These are phyloP conservation scores for Fusarium kyushuense DNA, from an alignment of 2,329 filamentous ascomycete genomes.

Conservation along the genomic window DNA sequence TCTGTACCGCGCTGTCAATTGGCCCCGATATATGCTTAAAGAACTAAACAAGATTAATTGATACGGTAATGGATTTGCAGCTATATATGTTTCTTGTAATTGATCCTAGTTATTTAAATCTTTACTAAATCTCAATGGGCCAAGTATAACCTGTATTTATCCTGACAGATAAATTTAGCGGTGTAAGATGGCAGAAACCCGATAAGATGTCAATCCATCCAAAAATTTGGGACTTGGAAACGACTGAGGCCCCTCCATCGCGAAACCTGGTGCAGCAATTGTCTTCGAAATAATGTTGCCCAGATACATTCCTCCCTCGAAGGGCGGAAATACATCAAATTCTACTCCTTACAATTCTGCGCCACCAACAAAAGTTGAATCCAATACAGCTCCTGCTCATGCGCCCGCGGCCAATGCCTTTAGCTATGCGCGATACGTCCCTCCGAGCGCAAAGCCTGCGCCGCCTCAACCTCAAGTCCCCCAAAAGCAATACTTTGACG, in stretches of 20 bases:
- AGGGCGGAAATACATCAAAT: slow-evolving; percentile 27
- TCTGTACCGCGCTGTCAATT: no score
- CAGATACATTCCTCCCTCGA: slow-evolving; percentile 57
- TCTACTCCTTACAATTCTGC: neutral
- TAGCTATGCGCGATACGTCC: slow-evolving; percentile 58
- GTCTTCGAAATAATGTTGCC: slow-evolving; percentile 54
- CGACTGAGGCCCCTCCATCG: slow-evolving; percentile 31
- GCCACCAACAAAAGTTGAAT: neutral
- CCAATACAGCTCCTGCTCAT: slow-evolving; percentile 1
- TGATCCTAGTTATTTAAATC: neutral
- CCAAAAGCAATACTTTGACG: slow-evolving; percentile 47
- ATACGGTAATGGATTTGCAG: no score
- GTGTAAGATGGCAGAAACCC: slow-evolving; percentile 54
- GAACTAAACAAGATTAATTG: no score
- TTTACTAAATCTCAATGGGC: neutral
- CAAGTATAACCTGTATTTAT: neutral
- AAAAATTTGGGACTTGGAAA: slow-evolving; percentile 52
- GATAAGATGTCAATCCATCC: slow-evolving; percentile 51
- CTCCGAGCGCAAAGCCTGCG: slow-evolving; percentile 48
- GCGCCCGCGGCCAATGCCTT: slow-evolving; percentile 39
- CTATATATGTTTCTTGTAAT: no score
- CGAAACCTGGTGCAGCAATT: slow-evolving; percentile 23
- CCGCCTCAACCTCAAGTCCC: slow-evolving; percentile 14
- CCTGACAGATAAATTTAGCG: slow-evolving; percentile 51
- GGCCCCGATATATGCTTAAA: no score